Evolutionary conservation across 1,139 yeast species (phyloP), one percentile per base, ranked within the genome.

Genomic region (Debaryomyces udenii): DNA sequence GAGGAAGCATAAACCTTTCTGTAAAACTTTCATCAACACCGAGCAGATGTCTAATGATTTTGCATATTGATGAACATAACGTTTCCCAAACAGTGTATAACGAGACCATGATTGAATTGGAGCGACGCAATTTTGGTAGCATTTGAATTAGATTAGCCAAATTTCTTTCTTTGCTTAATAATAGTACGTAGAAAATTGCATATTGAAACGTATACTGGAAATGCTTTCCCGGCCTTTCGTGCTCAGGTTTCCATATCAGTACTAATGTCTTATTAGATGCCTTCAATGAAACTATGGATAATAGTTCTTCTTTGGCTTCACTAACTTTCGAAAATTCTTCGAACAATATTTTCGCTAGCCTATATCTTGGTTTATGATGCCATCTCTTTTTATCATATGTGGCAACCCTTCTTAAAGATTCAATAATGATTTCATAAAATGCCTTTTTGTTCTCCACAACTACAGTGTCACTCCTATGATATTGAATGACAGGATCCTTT

Each of bases 171-270:
- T 66, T 61, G 31, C 74, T 68, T 22, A 88, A 62, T 18, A 91
- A 55, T 18, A 77, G 77, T 39, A 86, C 74, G 52, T 75, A 83
- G 55, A 84, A 86, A 40, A 67, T 60, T 11, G 88, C 78, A 55
- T 93, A 93, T 44, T 82, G 80, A 49, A 74, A 76, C 13, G 87
- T 85, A 61, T 86, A 90, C 28, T 79, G 80, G 57, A 89, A 93
- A 61, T 93, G 97, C 52, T 87, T 88, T 0, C 99, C 99, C 0
- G 98, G 94, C 13, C 96, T 66, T 61, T 94, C 99, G 50, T 73
- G 64, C 38, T 90, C 96, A 0, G 97, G 96, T 53, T 89, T 89
- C 99, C 99, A 93, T 41, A 93, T 87, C 55, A 80, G 86, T 0
- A 91, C 80, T 32, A 94, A 73, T 6, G 84, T 78, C 53, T 91